phyloP scores from a whole-genome alignment of 1,139 yeast species.

The Ashbya aceris region DNA sequence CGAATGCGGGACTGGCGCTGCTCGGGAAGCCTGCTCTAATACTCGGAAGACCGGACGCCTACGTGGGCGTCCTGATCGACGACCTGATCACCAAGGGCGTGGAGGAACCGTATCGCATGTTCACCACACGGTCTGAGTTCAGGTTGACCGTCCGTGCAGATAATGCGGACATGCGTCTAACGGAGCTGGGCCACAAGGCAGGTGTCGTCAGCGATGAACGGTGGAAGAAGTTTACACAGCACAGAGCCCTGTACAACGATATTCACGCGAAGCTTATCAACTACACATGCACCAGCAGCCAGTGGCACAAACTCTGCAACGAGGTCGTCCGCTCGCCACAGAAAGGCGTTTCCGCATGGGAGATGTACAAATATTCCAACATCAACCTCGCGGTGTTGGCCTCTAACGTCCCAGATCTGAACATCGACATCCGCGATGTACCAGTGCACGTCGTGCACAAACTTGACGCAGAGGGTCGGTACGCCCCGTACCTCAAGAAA shows the following conservation, averaged over 20 bases:
- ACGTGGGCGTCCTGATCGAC: conserved; percentile 85
- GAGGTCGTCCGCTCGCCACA: conserved; percentile 34
- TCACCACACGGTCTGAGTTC: conserved; percentile 91
- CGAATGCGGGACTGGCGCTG: conserved; percentile 55
- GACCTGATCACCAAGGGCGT: conserved; percentile 94
- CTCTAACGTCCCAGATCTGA: conserved; percentile 29
- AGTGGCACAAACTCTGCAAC: conserved; percentile 46
- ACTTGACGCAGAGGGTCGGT: conserved; percentile 70
- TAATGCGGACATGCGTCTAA: conserved; percentile 82
- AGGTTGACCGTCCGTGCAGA: conserved; percentile 84
- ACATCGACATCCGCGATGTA: conserved; percentile 25
- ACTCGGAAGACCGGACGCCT: conserved; percentile 72
- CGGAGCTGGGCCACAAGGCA: conserved; percentile 51
- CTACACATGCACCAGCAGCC: conserved; percentile 42
- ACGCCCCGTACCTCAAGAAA: conserved; percentile 69
- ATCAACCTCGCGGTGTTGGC: conserved; percentile 30
- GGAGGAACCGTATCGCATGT: conserved; percentile 96
- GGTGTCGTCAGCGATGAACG: conserved; percentile 65
- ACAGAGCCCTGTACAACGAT: conserved; percentile 38
- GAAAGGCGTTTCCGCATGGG: conserved; percentile 47
- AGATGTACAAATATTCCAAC: conserved; percentile 41
- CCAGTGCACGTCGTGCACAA: conserved; percentile 49
- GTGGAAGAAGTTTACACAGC: conserved; percentile 41
- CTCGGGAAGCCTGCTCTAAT: conserved; percentile 39
- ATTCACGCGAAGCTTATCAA: conserved; percentile 40